Conservation (phyloP, 2,329 filamentous ascomycete genomes). For the Nemania serpens region DNA sequence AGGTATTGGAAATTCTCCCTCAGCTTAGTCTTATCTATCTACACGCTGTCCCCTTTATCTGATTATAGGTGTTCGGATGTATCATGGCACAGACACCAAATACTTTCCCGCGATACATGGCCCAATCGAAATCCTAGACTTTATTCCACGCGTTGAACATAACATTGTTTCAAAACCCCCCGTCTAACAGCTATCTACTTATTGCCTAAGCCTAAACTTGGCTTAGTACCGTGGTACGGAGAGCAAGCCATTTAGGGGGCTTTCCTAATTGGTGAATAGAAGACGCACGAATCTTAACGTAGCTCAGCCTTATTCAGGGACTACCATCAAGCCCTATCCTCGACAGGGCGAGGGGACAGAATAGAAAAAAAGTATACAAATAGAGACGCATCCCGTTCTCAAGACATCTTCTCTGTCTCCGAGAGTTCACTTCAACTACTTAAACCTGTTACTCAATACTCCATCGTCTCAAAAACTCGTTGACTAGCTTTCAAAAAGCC, state of each 20-base stretch:
- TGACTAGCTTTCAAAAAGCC: background rate
- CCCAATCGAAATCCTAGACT: background rate
- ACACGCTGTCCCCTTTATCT: background rate
- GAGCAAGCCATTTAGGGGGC: background rate
- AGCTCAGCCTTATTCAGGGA: background rate
- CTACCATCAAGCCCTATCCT: no score
- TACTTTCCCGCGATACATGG: background rate
- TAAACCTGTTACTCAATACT: no score
- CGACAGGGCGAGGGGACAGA: background rate
- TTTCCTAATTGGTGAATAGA: background rate
- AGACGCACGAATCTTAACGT: background rate
- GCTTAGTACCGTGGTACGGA: background rate
- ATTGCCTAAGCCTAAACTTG: background rate
- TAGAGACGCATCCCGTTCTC: no score
- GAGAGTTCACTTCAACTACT: no score
- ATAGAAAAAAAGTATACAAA: background rate
- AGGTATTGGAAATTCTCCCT: background rate
- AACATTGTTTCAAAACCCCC: background rate
- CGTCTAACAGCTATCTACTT: no score
- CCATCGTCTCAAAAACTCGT: no score
- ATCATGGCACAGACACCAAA: background rate
- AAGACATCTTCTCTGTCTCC: no score
- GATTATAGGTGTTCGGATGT: background rate
- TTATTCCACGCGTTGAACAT: background rate
- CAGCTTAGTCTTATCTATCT: background rate